Conservation (phyloP, 179 eudicot species). For the Sideroxylon spinosum region DNA sequence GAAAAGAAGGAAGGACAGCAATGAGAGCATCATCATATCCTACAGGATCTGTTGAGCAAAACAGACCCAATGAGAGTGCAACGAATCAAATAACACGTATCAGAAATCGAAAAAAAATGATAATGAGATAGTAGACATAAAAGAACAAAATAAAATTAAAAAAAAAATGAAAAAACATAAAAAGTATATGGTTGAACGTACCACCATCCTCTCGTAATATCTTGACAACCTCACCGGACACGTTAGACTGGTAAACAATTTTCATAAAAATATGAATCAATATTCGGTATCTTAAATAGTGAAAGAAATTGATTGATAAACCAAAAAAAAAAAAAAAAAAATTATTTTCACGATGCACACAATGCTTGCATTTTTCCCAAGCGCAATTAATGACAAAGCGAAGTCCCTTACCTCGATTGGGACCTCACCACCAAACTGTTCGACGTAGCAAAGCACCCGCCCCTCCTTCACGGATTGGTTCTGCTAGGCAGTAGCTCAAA, state of each 20-base stretch:
- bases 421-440: conserved; percentile 78
- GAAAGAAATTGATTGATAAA: not conserved
- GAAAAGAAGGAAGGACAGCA: conserved; percentile 87
- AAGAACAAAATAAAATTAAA: not conserved
- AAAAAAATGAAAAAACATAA: not conserved
- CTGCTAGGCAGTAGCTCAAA: conserved; percentile 32
- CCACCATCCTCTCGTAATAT: conserved; percentile 77
- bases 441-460: conserved; percentile 80
- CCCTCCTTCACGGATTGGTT: conserved; percentile 86
- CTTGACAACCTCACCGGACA: conserved; percentile 78
- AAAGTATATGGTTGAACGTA: conserved; percentile 27
- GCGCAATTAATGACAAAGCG: too few species aligned
- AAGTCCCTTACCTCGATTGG: conserved; percentile 61
- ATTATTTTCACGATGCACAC: too few species aligned
- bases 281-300: not conserved
- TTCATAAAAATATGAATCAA: conserved; percentile 8
- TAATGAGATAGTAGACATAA: not conserved
- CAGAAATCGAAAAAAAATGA: not conserved
- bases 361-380: too few species aligned
- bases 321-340: not conserved
- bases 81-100: not conserved
- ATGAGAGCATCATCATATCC: conserved; percentile 88
- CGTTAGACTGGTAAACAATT: conserved; percentile 51
- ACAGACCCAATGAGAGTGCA: not conserved
- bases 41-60: conserved; percentile 63